These are phyloP conservation scores for Suhomyces wounanorum DNA, from an alignment of 1,139 yeast species.

Conservation along the genomic window DNA sequence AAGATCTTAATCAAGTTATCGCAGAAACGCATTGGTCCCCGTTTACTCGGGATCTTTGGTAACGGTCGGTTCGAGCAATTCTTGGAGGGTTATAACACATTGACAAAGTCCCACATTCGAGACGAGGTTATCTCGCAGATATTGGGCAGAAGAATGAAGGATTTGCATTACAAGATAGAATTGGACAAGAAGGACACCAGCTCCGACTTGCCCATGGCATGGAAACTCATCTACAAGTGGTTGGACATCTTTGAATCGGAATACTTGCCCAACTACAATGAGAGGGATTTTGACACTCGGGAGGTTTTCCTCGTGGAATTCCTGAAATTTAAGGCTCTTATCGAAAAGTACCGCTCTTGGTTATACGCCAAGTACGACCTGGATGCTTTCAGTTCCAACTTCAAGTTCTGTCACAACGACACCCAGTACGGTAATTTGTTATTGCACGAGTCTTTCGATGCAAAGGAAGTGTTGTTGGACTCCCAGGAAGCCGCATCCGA, in stretches of 20 bases:
- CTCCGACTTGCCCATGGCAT: slow-evolving; percentile 54
- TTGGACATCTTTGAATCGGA: slow-evolving; percentile 51
- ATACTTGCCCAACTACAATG: slow-evolving; percentile 30
- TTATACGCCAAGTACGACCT: slow-evolving; percentile 54
- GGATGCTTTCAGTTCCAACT: slow-evolving; percentile 43
- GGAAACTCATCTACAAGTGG: slow-evolving; percentile 80
- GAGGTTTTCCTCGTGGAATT: slow-evolving; percentile 53
- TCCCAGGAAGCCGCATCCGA: slow-evolving; percentile 21
- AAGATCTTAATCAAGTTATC: slow-evolving; percentile 72
- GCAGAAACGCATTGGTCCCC: slow-evolving; percentile 81
- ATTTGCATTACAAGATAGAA: slow-evolving; percentile 80
- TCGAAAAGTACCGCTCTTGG: slow-evolving; percentile 62
- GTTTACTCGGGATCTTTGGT: slow-evolving; percentile 79
- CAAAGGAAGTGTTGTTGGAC: slow-evolving; percentile 36
- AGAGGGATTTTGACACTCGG: slow-evolving; percentile 32
- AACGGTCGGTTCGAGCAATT: slow-evolving; percentile 96
- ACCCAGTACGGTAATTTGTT: slow-evolving; percentile 93
- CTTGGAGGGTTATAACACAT: slow-evolving; percentile 74
- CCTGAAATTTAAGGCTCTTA: slow-evolving; percentile 46
- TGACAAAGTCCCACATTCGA: slow-evolving; percentile 71
- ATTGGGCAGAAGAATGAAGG: slow-evolving; percentile 96
- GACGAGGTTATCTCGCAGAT: slow-evolving; percentile 76
- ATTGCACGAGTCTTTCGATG: slow-evolving; percentile 44
- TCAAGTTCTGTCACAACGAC: slow-evolving; percentile 90
- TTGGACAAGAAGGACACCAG: slow-evolving; percentile 50